A percentile compares a stretch with the other conserved stretches of the same genome.
Evolutionary conservation across 495 filamentous ascomycete genomes (phyloP).

Genomic region (Staphylotrichum longicolle): DNA sequence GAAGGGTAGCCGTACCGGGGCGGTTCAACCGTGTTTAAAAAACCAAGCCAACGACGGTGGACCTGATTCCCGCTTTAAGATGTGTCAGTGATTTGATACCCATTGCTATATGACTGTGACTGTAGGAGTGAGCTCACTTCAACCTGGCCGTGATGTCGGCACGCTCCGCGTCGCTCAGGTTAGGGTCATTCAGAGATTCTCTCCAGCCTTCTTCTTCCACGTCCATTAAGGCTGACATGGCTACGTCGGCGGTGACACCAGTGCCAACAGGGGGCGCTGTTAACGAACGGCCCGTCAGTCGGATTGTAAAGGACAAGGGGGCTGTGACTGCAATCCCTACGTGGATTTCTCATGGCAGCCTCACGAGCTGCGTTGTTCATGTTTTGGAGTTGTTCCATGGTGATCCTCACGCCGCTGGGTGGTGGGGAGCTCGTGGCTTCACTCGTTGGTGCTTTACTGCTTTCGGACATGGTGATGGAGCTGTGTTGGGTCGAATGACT

Average conservation of each 20-base stretch:
- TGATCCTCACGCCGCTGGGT: no score
- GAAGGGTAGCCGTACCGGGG: not conserved
- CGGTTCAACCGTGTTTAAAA: not conserved
- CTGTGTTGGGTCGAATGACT: no score
- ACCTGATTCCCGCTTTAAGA: not conserved
- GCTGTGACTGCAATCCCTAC: not conserved
- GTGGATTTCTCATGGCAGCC: not conserved
- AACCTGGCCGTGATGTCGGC: not conserved
- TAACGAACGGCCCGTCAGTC: no score
- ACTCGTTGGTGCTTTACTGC: no score
- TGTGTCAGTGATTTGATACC: no score
- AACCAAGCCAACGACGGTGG: slow-evolving; percentile 4
- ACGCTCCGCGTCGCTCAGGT: not conserved
- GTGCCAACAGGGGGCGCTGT: not conserved
- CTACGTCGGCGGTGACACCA: not conserved
- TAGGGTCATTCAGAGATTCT: not conserved
- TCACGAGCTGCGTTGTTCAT: not conserved
- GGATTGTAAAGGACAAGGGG: no score
- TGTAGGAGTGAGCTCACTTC: not conserved
- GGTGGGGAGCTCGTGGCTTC: no score
- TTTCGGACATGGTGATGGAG: no score
- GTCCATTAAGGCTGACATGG: slow-evolving; percentile 1
- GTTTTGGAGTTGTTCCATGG: no score
- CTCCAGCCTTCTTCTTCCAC: not conserved
- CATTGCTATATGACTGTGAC: no score